Evolutionary conservation across 176 grass and related monocot species (phyloP).

Genomic region (Aegilops speltoides): DNA sequence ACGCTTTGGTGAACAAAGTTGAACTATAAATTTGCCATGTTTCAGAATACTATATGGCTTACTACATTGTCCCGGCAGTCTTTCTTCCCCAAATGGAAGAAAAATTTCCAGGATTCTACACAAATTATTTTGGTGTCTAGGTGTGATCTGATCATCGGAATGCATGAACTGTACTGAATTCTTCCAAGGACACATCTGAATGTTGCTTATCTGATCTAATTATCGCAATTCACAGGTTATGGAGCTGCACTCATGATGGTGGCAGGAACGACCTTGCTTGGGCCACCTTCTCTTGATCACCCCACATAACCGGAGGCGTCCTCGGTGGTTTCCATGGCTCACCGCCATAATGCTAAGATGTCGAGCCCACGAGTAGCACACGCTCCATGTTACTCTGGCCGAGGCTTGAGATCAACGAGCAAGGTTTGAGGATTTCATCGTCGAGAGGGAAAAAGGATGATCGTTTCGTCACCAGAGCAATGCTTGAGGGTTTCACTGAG

Average conservation of each 20-base stretch:
- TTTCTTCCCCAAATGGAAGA: too few relatives aligned
- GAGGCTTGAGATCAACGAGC: constrained; percentile 35
- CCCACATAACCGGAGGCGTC: constrained; percentile 30
- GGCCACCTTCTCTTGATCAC: background rate
- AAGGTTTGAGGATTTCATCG: constrained; percentile 30
- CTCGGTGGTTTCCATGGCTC: background rate
- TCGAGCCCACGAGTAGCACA: constrained; percentile 36
- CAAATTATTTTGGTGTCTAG: background rate
- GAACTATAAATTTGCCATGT: too few relatives aligned
- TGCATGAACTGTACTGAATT: background rate
- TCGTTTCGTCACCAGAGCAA: background rate
- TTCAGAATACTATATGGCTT: too few relatives aligned
- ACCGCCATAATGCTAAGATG: constrained; percentile 38
- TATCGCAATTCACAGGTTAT: background rate
- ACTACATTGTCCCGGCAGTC: too few relatives aligned
- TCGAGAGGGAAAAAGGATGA: background rate
- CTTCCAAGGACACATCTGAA: background rate
- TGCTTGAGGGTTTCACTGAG: background rate
- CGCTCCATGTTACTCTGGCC: background rate
- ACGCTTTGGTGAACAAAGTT: background rate
- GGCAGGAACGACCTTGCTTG: background rate
- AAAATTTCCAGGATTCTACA: background rate
- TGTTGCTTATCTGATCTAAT: background rate
- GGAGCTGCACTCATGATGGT: background rate
- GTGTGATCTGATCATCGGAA: background rate